Base-by-base conservation (phyloP, 345 rosid genomes). In the Arabidopsis suecica region DNA sequence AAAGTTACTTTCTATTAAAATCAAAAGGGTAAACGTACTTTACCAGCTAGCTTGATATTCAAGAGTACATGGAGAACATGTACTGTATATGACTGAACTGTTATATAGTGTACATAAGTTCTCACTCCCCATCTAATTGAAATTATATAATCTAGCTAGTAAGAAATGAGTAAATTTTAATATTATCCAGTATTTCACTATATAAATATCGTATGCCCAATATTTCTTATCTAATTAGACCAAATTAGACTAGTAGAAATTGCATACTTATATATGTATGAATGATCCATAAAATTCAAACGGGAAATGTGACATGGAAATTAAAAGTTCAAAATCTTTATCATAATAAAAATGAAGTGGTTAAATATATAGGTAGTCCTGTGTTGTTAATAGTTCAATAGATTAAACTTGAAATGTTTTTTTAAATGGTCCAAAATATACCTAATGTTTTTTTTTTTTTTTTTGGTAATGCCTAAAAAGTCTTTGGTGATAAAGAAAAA, bases 1-100 rank as follows among this genome's bases (percentile, higher is more conserved):
- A n/a, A 44, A 44, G 53, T 44, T 63, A 63, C 54, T 63, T 68
- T 47, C 4, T 14, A 34, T 36, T 14, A 47, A 59, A 45, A 36
- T 42, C n/a, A 69, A 67, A 32, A 18, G 10, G 48, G 22, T 14
- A 60, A 16, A 58, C 64, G 22, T 32, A 14, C 37, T 30, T 56
- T 34, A 16, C 22, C 61, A 56, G 8, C 28, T 49, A 49, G 32
- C 56, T 68, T n/a, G 49, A 38, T 42, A 28, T 28, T 67, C 36
- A 36, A 37, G 49, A 50, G 48, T 8, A 22, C 32, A 33, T 65
- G 28, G 40, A 30, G 55, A 45, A 30, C 28, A 40, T 45, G 9
- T 47, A 18, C 33, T 65, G 45, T 12, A 49, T 20, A 65, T 58
- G 5, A 50, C 48, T 22, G 18, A 65, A 22, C 22, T 40, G 33